These are phyloP conservation scores for Diplodia intermedia DNA, from an alignment of 2,329 filamentous ascomycete species.

Conservation along the genomic window DNA sequence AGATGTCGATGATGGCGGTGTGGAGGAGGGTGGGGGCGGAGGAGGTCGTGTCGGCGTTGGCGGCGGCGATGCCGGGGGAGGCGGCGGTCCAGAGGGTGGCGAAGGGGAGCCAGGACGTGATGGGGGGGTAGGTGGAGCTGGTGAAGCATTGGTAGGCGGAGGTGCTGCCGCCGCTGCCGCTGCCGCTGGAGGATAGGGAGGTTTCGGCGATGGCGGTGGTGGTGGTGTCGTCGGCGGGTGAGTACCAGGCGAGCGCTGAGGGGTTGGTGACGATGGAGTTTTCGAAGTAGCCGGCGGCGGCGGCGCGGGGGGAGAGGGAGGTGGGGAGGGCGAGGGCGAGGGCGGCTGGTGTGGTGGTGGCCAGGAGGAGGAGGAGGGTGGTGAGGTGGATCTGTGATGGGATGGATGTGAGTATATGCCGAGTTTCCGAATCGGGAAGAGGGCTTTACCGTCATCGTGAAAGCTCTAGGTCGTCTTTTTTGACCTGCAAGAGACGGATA, in stretches of 20 bases:
- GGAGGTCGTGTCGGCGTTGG: neutral
- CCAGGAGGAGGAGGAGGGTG: neutral
- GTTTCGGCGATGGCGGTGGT: neutral
- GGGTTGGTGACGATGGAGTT: conserved; percentile 9
- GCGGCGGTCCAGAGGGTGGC: conserved; percentile 5
- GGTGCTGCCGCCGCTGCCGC: neutral
- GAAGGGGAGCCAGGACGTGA: conserved; percentile 15
- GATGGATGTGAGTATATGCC: neutral
- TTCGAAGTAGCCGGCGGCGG: neutral
- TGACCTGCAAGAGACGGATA: neutral
- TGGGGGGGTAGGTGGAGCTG: neutral
- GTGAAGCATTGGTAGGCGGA: conserved; percentile 22
- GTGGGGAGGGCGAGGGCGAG: neutral
- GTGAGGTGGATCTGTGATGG: neutral
- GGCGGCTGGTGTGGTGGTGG: neutral
- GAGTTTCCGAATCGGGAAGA: no score
- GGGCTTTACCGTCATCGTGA: neutral
- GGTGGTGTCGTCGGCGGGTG: neutral
- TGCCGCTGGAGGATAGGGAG: neutral
- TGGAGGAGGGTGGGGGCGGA: neutral
- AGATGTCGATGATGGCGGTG: conserved; percentile 31
- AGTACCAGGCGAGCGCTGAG: neutral
- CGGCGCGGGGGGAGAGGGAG: neutral
- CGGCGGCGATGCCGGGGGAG: neutral
- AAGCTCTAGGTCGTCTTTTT: neutral